phyloP scores from a whole-genome alignment of 495 filamentous ascomycete genomes.

The Cairneyella variabilis region DNA sequence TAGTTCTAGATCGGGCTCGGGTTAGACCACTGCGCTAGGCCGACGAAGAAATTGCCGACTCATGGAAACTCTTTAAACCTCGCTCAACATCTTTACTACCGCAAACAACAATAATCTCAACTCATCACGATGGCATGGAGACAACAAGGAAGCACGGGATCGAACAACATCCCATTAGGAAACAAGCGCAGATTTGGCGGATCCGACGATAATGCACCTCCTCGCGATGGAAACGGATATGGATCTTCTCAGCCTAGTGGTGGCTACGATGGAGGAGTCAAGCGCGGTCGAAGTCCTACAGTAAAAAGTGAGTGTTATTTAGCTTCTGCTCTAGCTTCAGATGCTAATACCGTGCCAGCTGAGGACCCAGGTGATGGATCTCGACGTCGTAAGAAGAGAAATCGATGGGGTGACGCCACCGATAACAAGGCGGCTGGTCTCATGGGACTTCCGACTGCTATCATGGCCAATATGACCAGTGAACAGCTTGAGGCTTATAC shows the following conservation, averaged over 20 bases:
- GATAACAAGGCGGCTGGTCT: constrained; percentile 98
- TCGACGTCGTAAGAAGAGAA: constrained; percentile 90
- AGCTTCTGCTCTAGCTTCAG: no score
- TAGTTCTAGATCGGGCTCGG: no score
- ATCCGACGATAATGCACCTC: constrained; percentile 42
- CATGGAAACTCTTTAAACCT: no score
- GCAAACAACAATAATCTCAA: no score
- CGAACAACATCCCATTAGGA: constrained; percentile 96
- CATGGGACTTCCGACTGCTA: constrained; percentile 95
- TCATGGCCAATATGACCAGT: constrained; percentile 93
- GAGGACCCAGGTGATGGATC: constrained; percentile 59
- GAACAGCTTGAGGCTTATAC: constrained; percentile 98
- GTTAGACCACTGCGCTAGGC: no score
- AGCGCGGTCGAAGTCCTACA: constrained; percentile 70
- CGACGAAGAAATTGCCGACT: no score
- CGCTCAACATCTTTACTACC: no score
- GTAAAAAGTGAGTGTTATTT: neutral
- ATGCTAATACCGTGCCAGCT: constrained; percentile 28
- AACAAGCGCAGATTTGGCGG: constrained; percentile 79
- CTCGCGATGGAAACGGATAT: constrained; percentile 53
- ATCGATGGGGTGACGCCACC: constrained; percentile 92
- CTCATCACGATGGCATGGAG: constrained; percentile 82
- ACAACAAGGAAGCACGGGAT: constrained; percentile 93
- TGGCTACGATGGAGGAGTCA: constrained; percentile 41
- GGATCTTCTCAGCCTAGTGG: constrained; percentile 45